Evolutionary conservation across 306 rosid genomes (phyloP), one percentile per base, ranked within the genome.

Genomic region (Albizia julibrissin): DNA sequence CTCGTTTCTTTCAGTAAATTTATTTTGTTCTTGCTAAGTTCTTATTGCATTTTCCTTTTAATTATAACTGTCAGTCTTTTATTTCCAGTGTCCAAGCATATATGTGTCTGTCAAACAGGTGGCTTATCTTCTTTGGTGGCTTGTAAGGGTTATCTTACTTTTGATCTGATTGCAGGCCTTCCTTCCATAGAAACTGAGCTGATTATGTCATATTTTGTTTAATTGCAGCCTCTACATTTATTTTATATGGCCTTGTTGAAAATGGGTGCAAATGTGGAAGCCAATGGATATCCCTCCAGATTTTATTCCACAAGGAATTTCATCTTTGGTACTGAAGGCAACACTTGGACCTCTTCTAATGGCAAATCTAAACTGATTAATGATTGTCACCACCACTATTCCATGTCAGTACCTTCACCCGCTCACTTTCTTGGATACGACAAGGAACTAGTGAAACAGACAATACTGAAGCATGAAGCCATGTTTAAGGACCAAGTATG

Each of bases 401-500:
- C 83, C 69, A 75, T 84, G 56, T 77, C 84, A 31, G 43, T 64
- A 56, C 54, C 75, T 46, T 72, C 91, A 68, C 29, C 90, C 3
- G 75, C 75, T 73, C 76, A 84, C 22, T 73, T 59, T 80, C 26
- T 77, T 26, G 83, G 74, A 58, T 87, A 74, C 74, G 74, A 83
- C 75, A 88, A 84, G 87, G 95, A 88, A 69, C 73, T 77, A 54
- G 52, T 92, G 47, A 91, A 89, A 83, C 92, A 88, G 88, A 89
- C 84, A 33, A 89, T 92, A 79, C 91, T 91, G 77, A 78, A 87
- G 76, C 92, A 92, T n/a, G 97, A 92, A 56, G 84, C 90, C 80
- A 76, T 89, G 44, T 82, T 92, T 56, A 92, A 78, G 89, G 88
- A 87, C 46, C 97, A 92, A 88, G 97, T 89, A 89, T 74, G 83